A percentile compares a stretch with the other conserved stretches of the same genome.
These are phyloP conservation scores for Spongospora subterranea DNA, from an alignment of 208 protist genomes.

Conservation along the genomic window DNA sequence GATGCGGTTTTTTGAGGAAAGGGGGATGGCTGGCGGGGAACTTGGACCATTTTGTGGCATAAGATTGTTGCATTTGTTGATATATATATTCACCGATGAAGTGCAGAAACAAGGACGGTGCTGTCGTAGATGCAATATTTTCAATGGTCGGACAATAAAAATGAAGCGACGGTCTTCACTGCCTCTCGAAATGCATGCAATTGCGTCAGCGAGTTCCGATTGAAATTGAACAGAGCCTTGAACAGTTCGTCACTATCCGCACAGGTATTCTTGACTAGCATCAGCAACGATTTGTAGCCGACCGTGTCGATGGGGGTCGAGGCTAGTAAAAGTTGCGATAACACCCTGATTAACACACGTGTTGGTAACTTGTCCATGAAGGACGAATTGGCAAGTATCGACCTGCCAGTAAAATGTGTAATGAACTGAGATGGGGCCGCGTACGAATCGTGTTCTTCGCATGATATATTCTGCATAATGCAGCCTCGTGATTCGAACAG, in stretches of 20 bases:
- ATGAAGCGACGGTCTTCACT: not conserved
- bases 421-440: slow-evolving; percentile 61
- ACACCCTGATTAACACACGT: not conserved
- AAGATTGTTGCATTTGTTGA: too few relatives aligned
- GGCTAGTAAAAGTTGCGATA: not conserved
- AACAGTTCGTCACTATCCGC: slow-evolving; percentile 64
- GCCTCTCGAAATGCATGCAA: not conserved
- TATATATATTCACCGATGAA: too few relatives aligned
- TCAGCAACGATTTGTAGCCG: slow-evolving; percentile 53
- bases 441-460: slow-evolving; percentile 62
- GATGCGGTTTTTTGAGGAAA: too few relatives aligned
- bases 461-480: slow-evolving; percentile 49
- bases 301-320: slow-evolving; percentile 41
- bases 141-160: too few relatives aligned
- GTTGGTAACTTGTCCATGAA: not conserved
- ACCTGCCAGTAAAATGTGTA: slow-evolving; percentile 59
- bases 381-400: not conserved
- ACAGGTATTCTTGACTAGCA: slow-evolving; percentile 59
- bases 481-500: slow-evolving; percentile 58
- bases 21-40: too few relatives aligned
- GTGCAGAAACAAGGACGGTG: too few relatives aligned
- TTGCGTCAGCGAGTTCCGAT: slow-evolving; percentile 32
- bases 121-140: too few relatives aligned
- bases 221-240: slow-evolving; percentile 62
- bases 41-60: too few relatives aligned